Evolutionary conservation across 306 rosid genomes (phyloP).

Genomic region (Abrus precatorius): DNA sequence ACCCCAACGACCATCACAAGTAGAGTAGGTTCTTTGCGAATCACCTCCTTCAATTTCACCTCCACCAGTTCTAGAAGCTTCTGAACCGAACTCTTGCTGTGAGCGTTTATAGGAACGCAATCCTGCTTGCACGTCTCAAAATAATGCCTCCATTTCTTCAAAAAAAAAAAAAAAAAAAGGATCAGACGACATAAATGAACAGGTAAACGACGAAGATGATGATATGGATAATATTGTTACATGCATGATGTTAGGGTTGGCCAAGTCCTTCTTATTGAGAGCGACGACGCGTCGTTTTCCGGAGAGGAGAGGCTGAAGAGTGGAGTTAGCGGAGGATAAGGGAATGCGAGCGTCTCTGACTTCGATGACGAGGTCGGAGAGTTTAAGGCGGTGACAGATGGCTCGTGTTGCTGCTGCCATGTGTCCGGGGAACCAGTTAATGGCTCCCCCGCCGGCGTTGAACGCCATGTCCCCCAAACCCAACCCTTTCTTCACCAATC

Average conservation of each 20-base stretch:
- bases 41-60: constrained; percentile 81
- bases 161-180: neutral
- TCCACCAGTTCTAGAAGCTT: constrained; percentile 90
- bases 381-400: constrained; percentile 76
- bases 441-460: constrained; percentile 73
- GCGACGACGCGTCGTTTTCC: constrained; percentile 79
- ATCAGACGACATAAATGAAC: neutral
- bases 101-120: constrained; percentile 80
- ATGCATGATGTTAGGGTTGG: constrained; percentile 88
- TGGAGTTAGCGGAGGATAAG: constrained; percentile 74
- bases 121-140: constrained; percentile 75
- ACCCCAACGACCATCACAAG: constrained; percentile 97
- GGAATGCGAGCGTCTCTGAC: constrained; percentile 92
- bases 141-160: constrained; percentile 79
- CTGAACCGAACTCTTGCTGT: constrained; percentile 81
- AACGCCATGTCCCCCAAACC: constrained; percentile 85
- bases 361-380: constrained; percentile 86
- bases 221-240: constrained; percentile 44
- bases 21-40: constrained; percentile 82
- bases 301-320: constrained; percentile 75
- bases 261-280: constrained; percentile 86
- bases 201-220: neutral
- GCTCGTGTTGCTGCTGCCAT: constrained; percentile 93
- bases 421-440: constrained; percentile 97
- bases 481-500: constrained; percentile 60